Conservation (phyloP, 2,329 filamentous ascomycete genomes). For the Trichoderma pleuroti region DNA sequence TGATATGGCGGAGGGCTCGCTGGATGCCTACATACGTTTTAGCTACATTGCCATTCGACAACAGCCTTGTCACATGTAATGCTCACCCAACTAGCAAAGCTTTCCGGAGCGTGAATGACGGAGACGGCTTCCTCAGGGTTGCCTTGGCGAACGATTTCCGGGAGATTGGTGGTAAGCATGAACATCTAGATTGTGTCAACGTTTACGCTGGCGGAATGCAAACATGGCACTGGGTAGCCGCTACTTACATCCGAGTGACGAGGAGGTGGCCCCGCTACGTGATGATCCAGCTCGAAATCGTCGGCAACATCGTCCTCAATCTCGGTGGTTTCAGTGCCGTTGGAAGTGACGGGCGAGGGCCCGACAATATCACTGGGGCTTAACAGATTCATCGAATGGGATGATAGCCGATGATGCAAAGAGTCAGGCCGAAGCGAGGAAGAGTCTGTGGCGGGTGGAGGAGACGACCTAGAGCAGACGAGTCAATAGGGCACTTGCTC, state of each 20-base stretch:
- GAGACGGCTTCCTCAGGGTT: conserved; percentile 77
- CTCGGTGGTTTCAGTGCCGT: conserved; percentile 77
- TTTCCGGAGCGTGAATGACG: conserved; percentile 85
- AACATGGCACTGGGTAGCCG: not conserved
- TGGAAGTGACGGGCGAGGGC: conserved; percentile 81
- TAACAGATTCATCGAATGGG: conserved; percentile 53
- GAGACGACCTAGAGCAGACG: conserved; percentile 32
- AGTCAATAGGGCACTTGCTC: conserved; percentile 3
- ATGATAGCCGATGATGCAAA: conserved; percentile 44
- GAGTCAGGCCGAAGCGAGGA: conserved; percentile 52
- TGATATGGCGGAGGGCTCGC: conserved; percentile 36
- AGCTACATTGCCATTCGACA: conserved; percentile 21
- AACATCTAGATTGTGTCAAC: conserved; percentile 38
- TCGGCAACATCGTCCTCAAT: conserved; percentile 75
- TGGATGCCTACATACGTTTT: conserved; percentile 38
- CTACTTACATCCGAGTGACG: conserved; percentile 33
- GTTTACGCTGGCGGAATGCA: conserved; percentile 17
- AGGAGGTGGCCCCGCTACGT: conserved; percentile 19
- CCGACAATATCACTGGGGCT: conserved; percentile 69
- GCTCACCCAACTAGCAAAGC: conserved; percentile 74
- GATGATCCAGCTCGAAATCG: conserved; percentile 44
- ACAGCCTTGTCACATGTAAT: conserved; percentile 28
- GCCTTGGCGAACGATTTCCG: conserved; percentile 54
- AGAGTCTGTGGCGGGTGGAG: conserved; percentile 39
- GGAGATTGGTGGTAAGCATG: conserved; percentile 55